Conservation (phyloP, 2,329 filamentous ascomycete species). For the Alternaria viburni region DNA sequence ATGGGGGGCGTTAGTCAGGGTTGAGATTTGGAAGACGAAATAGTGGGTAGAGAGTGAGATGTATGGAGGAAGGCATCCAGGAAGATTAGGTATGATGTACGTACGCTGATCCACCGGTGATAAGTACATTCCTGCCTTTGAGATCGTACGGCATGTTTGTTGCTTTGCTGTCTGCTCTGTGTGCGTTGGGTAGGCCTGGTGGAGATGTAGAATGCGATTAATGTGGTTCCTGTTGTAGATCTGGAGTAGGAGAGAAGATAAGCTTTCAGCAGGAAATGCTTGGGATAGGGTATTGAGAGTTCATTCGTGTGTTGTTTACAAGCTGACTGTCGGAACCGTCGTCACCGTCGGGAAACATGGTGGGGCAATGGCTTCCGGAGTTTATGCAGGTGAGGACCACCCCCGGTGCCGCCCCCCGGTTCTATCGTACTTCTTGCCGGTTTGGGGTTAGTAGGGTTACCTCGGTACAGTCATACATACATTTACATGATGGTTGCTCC, state of each 20-base stretch:
- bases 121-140: slow-evolving; percentile 65
- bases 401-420: not conserved
- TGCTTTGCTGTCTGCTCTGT: not conserved
- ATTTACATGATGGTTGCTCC: not conserved
- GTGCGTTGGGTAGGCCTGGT: not conserved
- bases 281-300: no score
- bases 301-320: not conserved
- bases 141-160: slow-evolving; percentile 66
- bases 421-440: not conserved
- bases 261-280: no score
- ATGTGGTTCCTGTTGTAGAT: not conserved
- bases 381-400: not conserved
- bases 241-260: not conserved
- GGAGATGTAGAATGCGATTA: not conserved
- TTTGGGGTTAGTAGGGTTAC: not conserved
- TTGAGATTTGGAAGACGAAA: no score
- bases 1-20: not conserved
- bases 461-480: not conserved
- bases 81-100: slow-evolving; percentile 16
- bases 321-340: not conserved
- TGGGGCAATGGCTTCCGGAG: slow-evolving; percentile 1
- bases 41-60: not conserved
- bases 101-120: slow-evolving; percentile 70
- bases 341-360: not conserved
- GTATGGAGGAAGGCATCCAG: not conserved